These are phyloP conservation scores for Filobasidium wieringae DNA, from an alignment of 768 basidiomycete species.

Conservation along the genomic window DNA sequence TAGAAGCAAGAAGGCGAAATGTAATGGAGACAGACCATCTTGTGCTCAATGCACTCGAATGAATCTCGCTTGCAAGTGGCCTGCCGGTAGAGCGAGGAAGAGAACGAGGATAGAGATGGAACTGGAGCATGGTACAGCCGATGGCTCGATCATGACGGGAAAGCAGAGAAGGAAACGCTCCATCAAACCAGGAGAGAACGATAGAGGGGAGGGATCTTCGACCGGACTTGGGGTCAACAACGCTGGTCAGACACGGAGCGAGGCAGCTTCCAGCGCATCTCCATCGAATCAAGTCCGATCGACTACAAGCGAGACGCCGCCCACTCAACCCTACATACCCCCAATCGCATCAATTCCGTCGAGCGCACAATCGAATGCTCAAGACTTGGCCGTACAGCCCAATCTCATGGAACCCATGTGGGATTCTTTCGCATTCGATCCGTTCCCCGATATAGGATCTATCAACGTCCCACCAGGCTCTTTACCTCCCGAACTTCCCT, in stretches of 20 bases:
- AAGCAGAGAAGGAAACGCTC: neutral
- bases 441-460: no score
- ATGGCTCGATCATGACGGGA: neutral
- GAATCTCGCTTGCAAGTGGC: slow-evolving; percentile 30
- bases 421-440: no score
- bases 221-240: no score
- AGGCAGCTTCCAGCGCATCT: neutral
- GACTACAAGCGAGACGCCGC: neutral
- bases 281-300: neutral
- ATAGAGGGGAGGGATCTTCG: no score
- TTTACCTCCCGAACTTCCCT: neutral
- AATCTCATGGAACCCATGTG: no score
- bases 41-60: slow-evolving; percentile 17
- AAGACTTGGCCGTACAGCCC: no score
- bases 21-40: slow-evolving; percentile 9
- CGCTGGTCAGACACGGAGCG: no score
- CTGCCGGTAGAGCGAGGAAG: slow-evolving; percentile 27
- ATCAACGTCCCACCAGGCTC: neutral
- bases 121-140: slow-evolving; percentile 21
- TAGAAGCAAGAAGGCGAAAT: slow-evolving; percentile 14
- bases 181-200: neutral
- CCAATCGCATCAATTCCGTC: no score
- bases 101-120: slow-evolving; percentile 35
- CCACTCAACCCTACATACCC: no score
- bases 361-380: no score